Base-by-base conservation (phyloP, 768 basidiomycete species). In the Boletus sp. region DNA sequence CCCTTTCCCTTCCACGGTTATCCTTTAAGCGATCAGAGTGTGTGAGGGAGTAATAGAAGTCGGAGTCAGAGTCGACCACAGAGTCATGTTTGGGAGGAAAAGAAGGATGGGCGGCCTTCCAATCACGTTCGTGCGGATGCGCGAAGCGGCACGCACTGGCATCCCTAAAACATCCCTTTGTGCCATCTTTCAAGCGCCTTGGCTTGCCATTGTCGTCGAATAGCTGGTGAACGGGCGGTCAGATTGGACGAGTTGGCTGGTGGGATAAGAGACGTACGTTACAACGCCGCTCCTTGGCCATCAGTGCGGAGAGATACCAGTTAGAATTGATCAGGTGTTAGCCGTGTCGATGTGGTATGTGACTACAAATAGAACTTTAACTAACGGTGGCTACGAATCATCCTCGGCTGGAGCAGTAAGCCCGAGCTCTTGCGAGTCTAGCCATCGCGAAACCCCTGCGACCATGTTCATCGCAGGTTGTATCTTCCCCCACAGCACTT, bases 391-490 rank as follows among this genome's bases (percentile, higher is more conserved):
- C 14, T 27, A 50, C 21, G 13, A 38, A 34, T 33, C 33, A 32
- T 25, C 49, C 9, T 58, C 56, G 19, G 49, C 50, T 7, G 61
- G 62, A 21, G 68, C 66, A 17, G 64, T 64, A 38, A 34, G 50
- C 13, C 15, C 25, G 3, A 70, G 64, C 38, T 64, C 64, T 21
- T 70, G 66, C 9, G 68, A 70, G 50, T 68, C 67, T 15, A 68
- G 51, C 67, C 67, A 68, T 42, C 50, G 57, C 21, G 65, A 70
- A 44, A 68, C 68, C 13, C 61, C 67, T 3, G 64, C 60, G 3
- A 70, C 67, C 60, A 68, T 60, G 35, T 66, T 66, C 67, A 69
- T 68, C 4, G 68, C 69, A n/a, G 67, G 67, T 41, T 66, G 60
- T 34, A 69, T 60, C 56, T 40, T 60, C 9, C 64, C 64, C 68